Evolutionary conservation across 2,329 filamentous ascomycete genomes (phyloP), one percentile per base, ranked within the genome.

Genomic region (Ceratocystis cacaofunesta): DNA sequence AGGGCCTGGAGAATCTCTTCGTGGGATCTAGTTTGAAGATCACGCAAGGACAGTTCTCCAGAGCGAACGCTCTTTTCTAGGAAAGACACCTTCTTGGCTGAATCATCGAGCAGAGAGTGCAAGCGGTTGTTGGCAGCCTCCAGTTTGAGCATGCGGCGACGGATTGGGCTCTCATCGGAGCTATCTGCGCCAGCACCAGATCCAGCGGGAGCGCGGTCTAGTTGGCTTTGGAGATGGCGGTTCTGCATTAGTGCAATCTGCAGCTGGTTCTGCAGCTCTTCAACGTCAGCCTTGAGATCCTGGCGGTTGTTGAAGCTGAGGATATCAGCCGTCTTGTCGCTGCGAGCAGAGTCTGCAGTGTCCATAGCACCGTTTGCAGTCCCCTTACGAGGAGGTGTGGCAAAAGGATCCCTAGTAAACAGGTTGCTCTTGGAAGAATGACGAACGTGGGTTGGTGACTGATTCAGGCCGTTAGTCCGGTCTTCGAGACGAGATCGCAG

Each of bases 161-260:
- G 74, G 1, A 90, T 92, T 0, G 90, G 89, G 70, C 86, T 92
- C 57, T 94, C 86, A 61, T 92, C 89, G 3, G 61, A 44, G 19
- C 17, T 41, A 15, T 50, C 60, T 10, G 36, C 22, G n/a, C 36
- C 65, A 57, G 44, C 58, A n/a, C 60, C 60, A 10, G 60, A 48
- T 2, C 60, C 43, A 5, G 76, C 76, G 2, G 86, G 84, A 0
- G 84, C 85, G 60, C 88, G 84, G 48, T 92, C 88, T 52, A 96
- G 78, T 72, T 96, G 91, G 72, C 85, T 91, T 72, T 96, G 89
- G 5, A 97, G 83, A 71, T 97, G 92, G 43, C 89, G 86, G 75
- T 96, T 96, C 71, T 95, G 89, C 90, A 97, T 96, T 74, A 96
- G 88, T 3, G 88, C 86, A 73, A 97, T 84, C 72, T 97, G 92